Base-by-base conservation (phyloP, 1,284 basidiomycete species). In the Trametes polyzona region DNA sequence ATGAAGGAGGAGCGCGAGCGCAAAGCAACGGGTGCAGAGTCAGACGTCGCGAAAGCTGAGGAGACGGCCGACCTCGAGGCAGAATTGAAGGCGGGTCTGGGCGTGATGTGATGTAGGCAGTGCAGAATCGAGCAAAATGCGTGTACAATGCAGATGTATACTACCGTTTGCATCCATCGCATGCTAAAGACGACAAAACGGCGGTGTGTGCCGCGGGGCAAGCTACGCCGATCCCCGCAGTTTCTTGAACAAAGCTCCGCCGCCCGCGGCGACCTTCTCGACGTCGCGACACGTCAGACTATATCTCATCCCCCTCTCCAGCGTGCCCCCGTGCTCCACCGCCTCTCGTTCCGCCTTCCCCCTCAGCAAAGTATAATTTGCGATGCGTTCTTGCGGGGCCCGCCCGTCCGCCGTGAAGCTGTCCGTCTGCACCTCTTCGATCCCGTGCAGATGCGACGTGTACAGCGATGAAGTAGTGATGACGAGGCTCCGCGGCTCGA, bases 271-370 rank as follows among this genome's bases (percentile, higher is more conserved):
- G 16, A 92, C 85, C 66, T 82, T 87, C 59, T 80, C 80, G 6
- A 95, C 91, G 67, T 92, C 91, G 46, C 95, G 81, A 72, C 93
- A 97, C 1, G 95, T 97, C 67, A 97, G 73, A 72, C 93, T 96
- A 52, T 91, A 83, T 66, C 95, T 76, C 27, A 81, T 81, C 7
- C 74, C 74, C 61, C 95, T 78, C 58, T 71, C 71, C 67, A 93
- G 75, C 16, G 70, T 69, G 16, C 80, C 81, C 14, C 83, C 83
- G 24, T 75, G 67, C 36, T 63, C 55, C 39, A 87, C 66, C 11
- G 73, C 74, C 24, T 73, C 70, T 41, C 73, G 70, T 30, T 73
- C 74, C 41, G 66, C 67, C 39, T 75, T 69, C 43, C 72, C 80
- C 43, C 70, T 76, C 52, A 88, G 71, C 65, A 78, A 70, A 55